These are phyloP conservation scores for Oryza officinalis DNA, from an alignment of 176 grass and related monocot genomes.

Conservation along the genomic window DNA sequence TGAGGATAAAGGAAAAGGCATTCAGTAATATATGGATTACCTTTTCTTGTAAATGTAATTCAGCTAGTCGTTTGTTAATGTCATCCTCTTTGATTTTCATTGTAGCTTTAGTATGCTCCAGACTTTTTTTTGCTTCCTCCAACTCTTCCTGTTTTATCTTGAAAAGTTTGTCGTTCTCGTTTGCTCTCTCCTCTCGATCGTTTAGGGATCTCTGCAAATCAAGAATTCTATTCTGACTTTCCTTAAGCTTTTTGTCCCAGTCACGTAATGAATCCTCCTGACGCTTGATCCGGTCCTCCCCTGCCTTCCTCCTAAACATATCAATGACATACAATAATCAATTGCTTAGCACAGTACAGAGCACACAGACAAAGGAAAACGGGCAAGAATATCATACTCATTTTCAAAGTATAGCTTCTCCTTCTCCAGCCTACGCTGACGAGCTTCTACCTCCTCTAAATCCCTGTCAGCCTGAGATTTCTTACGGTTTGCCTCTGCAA, in stretches of 20 bases:
- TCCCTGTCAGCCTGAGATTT: slow-evolving; percentile 79
- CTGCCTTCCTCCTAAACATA: slow-evolving; percentile 54
- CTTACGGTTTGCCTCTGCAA: slow-evolving; percentile 93
- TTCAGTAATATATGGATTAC: slow-evolving; percentile 30
- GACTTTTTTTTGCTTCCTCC: slow-evolving; percentile 62
- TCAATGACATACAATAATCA: slow-evolving; percentile 10
- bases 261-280: slow-evolving; percentile 68
- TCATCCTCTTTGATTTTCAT: slow-evolving; percentile 79
- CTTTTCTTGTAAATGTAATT: slow-evolving; percentile 72
- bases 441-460: slow-evolving; percentile 74
- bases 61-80: slow-evolving; percentile 55
- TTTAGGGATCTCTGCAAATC: slow-evolving; percentile 79
- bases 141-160: slow-evolving; percentile 77
- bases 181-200: slow-evolving; percentile 86
- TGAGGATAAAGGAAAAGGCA: background rate
- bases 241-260: slow-evolving; percentile 85
- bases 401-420: slow-evolving; percentile 79
- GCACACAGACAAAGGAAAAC: slow-evolving; percentile 12
- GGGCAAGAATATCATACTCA: slow-evolving; percentile 47
- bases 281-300: slow-evolving; percentile 72
- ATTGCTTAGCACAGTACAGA: background rate
- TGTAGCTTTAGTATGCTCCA: slow-evolving; percentile 52
- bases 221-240: slow-evolving; percentile 86
- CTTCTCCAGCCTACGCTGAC: slow-evolving; percentile 84
- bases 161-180: slow-evolving; percentile 62